A percentile compares a stretch with the other conserved stretches of the same genome.
phyloP scores from a whole-genome alignment of 441 rosid genomes.

The Dalechampia spathulata region DNA sequence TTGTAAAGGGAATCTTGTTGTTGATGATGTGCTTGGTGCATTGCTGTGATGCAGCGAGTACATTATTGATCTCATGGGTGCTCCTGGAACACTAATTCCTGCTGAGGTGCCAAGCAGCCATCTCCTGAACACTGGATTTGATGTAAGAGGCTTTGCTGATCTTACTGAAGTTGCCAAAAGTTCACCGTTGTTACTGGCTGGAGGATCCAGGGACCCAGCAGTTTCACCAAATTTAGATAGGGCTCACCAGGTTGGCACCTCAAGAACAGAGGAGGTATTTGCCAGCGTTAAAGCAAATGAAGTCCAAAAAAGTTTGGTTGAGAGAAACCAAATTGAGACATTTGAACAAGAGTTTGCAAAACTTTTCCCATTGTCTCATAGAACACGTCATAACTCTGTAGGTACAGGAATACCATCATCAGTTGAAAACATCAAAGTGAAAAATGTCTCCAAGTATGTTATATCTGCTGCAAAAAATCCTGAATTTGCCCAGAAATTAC shows the following conservation, averaged over 20 bases:
- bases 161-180: constrained; percentile 25
- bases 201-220: constrained; percentile 29
- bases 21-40: constrained; percentile 15
- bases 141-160: constrained; percentile 39
- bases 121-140: constrained; percentile 48
- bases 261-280: constrained; percentile 26
- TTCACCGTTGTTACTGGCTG: constrained; percentile 33
- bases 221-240: constrained; percentile 20
- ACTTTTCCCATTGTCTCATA: constrained; percentile 40
- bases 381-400: constrained; percentile 34
- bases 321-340: constrained; percentile 46
- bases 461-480: constrained; percentile 89
- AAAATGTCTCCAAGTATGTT: constrained; percentile 81
- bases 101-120: constrained; percentile 76
- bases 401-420: constrained; percentile 43
- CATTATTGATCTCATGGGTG: constrained; percentile 98
- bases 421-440: constrained; percentile 75
- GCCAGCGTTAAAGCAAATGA: constrained; percentile 33
- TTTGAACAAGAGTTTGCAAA: constrained; percentile 68
- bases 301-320: constrained; percentile 31
- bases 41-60: constrained; percentile 89
- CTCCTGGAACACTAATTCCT: constrained; percentile 94
- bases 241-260: constrained; percentile 22
- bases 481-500: constrained; percentile 88
- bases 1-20: constrained; percentile 3